Base-by-base conservation (phyloP, 805 yeast genomes). In the Zygoascus flipseniorum region DNA sequence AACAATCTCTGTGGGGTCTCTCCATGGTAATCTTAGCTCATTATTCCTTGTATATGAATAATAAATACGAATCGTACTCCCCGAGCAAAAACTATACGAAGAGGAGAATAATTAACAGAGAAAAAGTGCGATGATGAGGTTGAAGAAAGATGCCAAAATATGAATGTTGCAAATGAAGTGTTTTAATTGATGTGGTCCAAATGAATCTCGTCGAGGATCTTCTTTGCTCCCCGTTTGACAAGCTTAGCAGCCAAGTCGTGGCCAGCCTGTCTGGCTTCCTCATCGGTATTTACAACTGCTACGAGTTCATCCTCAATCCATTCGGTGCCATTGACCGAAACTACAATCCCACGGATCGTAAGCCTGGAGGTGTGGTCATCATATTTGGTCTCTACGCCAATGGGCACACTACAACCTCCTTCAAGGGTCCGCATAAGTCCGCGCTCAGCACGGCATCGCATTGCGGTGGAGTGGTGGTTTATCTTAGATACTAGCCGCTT, bases 341-440 rank as follows among this genome's bases (percentile, higher is more conserved):
- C 85, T 14, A 92, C 95, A 39, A 86, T 76, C 5, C 86, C 95
- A 58, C 80, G 79, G 57, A 90, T 70, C 4, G 66, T 62, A 52
- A 89, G 74, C 8, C 58, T 59, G 39, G 75, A 69, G 0, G 81
- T 74, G 19, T 67, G 70, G 52, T 77, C 69, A 58, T 77, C 71
- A 55, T 70, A 85, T 8, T 63, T 58, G n/a, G 89, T 76, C 58
- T 81, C 78, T 31, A 89, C 96, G 51, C 99, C 99, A 59, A 93
- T 86, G 6, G 99, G 99, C 16, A 93, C 97, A 1, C 97, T 88
- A 70, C 99, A 93, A 8, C 99, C 99, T 56, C 98, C 99, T 72
- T 93, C 98, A 55, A 93, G 76, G 23, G 85, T 76, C 69, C 92
- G 78, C 87, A 93, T 80, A 57, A 93, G 72, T 6, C 92, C 75